Conservation (phyloP, 2,329 filamentous ascomycete genomes). For the Mycosphaerella arachidis region DNA sequence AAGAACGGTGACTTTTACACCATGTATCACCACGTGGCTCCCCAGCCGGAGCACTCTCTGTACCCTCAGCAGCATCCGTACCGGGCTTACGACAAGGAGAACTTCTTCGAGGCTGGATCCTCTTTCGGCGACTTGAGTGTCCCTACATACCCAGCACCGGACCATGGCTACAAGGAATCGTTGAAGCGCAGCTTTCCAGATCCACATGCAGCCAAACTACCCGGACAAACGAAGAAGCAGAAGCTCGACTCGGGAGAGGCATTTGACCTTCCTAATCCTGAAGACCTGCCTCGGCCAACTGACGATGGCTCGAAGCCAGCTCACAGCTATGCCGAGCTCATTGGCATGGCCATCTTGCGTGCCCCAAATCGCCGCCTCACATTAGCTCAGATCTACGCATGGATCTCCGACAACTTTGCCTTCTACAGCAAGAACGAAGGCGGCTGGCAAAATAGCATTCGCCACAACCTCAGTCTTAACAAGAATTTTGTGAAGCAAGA, state of each 20-base stretch:
- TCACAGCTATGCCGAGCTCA: slow-evolving; percentile 90
- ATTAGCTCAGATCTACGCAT: slow-evolving; percentile 94
- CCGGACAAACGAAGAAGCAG: slow-evolving; percentile 55
- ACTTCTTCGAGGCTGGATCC: slow-evolving; percentile 20
- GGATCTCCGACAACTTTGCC: slow-evolving; percentile 92
- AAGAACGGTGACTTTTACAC: slow-evolving; percentile 51
- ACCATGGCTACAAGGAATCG: slow-evolving; percentile 41
- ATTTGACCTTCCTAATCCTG: slow-evolving; percentile 60
- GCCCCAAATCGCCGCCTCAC: slow-evolving; percentile 80
- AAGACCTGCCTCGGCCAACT: slow-evolving; percentile 73
- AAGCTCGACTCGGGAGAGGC: slow-evolving; percentile 52
- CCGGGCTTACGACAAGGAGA: slow-evolving; percentile 21
- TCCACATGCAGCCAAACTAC: slow-evolving; percentile 56
- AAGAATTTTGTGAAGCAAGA: slow-evolving; percentile 96
- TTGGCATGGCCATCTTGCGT: slow-evolving; percentile 92
- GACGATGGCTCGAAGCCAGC: slow-evolving; percentile 87
- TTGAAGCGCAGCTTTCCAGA: slow-evolving; percentile 65
- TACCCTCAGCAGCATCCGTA: slow-evolving; percentile 10
- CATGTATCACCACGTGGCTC: slow-evolving; percentile 33
- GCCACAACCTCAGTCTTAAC: slow-evolving; percentile 94
- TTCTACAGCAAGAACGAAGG: slow-evolving; percentile 82
- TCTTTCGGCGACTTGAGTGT: slow-evolving; percentile 36
- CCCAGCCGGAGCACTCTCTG: slow-evolving; percentile 15
- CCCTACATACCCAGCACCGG: slow-evolving; percentile 38
- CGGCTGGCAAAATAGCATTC: slow-evolving; percentile 98